These are phyloP conservation scores for Phyllosticta ampelicida DNA, from an alignment of 2,329 filamentous ascomycete genomes.

Conservation along the genomic window DNA sequence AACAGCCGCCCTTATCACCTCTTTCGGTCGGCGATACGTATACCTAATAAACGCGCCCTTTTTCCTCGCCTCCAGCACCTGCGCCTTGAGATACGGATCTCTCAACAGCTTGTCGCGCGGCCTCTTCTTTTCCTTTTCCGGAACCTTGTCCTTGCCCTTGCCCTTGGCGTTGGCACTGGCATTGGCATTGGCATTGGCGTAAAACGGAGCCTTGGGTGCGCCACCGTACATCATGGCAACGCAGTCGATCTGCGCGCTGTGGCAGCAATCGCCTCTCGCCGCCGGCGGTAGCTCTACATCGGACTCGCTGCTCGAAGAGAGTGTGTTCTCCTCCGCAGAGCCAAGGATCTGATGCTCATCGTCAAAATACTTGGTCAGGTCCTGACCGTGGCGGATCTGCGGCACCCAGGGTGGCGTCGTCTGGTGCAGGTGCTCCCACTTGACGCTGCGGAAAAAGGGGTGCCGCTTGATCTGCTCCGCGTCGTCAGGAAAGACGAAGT, in stretches of 20 bases:
- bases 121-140: slow-evolving; percentile 60
- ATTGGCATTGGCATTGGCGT: too few relatives aligned
- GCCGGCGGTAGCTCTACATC: background rate
- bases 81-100: slow-evolving; percentile 54
- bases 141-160: slow-evolving; percentile 30
- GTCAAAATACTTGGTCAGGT: slow-evolving; percentile 76
- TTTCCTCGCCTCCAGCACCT: slow-evolving; percentile 72
- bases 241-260: background rate
- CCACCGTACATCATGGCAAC: background rate
- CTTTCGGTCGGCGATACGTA: slow-evolving; percentile 54
- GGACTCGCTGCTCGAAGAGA: background rate
- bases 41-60: slow-evolving; percentile 81
- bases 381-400: slow-evolving; percentile 43
- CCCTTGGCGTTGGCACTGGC: background rate
- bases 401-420: slow-evolving; percentile 71
- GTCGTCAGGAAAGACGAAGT: slow-evolving; percentile 72
- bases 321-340: background rate
- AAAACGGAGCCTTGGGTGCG: background rate
- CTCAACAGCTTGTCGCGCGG: slow-evolving; percentile 77
- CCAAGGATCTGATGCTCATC: slow-evolving; percentile 57
- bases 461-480: slow-evolving; percentile 84
- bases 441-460: slow-evolving; percentile 69
- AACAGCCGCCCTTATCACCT: background rate
- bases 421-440: slow-evolving; percentile 65
- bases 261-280: background rate